A percentile compares a stretch with the other conserved stretches of the same genome.
Evolutionary conservation across 257 asterid genomes (phyloP).

Genomic region (Nemophila menziesii): DNA sequence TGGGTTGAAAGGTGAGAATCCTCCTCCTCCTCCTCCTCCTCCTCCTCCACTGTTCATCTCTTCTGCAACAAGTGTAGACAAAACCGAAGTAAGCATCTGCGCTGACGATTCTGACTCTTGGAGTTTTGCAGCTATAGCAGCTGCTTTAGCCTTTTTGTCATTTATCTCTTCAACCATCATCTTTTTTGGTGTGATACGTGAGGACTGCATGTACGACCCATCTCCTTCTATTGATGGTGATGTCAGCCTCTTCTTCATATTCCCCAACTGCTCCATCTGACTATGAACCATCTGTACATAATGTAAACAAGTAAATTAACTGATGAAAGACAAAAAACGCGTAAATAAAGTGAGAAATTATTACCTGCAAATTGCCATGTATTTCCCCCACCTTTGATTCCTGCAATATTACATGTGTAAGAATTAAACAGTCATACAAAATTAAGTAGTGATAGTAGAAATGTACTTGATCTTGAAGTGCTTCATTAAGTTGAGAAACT

Average conservation of each 20-base stretch:
- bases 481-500: constrained; percentile 66
- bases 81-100: constrained; percentile 78
- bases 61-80: constrained; percentile 86
- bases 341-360: constrained; percentile 8
- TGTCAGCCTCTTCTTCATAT: constrained; percentile 33
- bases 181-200: constrained; percentile 27
- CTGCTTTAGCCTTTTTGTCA: constrained; percentile 74
- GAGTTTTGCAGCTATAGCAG: constrained; percentile 90
- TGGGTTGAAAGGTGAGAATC: constrained; percentile 28
- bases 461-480: constrained; percentile 78
- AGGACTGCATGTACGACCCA: constrained; percentile 20
- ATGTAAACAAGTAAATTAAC: not conserved
- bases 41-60: constrained; percentile 53
- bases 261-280: constrained; percentile 46
- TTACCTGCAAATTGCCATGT: constrained; percentile 56
- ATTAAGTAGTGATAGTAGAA: constrained; percentile 6
- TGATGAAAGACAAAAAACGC: not conserved
- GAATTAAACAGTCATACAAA: constrained; percentile 4
- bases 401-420: constrained; percentile 35
- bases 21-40: constrained; percentile 21
- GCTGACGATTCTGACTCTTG: constrained; percentile 86
- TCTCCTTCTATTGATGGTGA: constrained; percentile 23
- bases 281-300: constrained; percentile 50
- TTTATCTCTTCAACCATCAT: constrained; percentile 65
- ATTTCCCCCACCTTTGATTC: constrained; percentile 66